Percentiles rank a stretch among this genome's conserved stretches.
phyloP scores from a whole-genome alignment of 257 asterid genomes.

The Gardenia jasminoides region DNA sequence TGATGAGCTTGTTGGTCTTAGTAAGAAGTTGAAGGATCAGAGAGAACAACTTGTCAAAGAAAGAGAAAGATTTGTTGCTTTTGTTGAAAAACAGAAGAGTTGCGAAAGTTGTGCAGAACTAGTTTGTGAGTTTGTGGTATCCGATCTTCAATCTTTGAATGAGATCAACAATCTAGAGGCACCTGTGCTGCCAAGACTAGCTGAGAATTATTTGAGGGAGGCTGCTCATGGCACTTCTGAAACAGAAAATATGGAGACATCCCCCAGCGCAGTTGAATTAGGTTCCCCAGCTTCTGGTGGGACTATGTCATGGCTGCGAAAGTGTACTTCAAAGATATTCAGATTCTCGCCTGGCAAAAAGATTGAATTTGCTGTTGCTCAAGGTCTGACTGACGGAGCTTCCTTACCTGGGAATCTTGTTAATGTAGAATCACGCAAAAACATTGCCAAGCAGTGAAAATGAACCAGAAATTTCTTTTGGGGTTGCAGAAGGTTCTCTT shows the following conservation, averaged over 20 bases:
- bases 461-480: constrained; percentile 43
- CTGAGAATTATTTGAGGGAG: constrained; percentile 64
- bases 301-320: constrained; percentile 83
- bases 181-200: constrained; percentile 57
- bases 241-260: constrained; percentile 35
- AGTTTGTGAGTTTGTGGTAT: constrained; percentile 61
- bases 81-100: constrained; percentile 68
- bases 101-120: constrained; percentile 72
- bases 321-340: constrained; percentile 78
- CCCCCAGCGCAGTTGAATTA: constrained; percentile 43
- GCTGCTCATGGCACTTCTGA: constrained; percentile 41
- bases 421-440: constrained; percentile 32
- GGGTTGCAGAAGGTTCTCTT: constrained; percentile 52
- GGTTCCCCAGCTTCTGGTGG: constrained; percentile 72
- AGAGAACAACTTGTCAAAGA: constrained; percentile 76
- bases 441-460: constrained; percentile 34
- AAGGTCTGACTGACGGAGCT: constrained; percentile 30
- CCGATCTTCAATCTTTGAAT: constrained; percentile 65
- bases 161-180: constrained; percentile 49
- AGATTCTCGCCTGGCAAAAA: constrained; percentile 77
- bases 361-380: constrained; percentile 45
- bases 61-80: constrained; percentile 71
- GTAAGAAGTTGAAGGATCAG: constrained; percentile 84
- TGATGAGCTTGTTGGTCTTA: constrained; percentile 75
- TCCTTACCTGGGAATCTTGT: constrained; percentile 26